Evolutionary conservation across 2,329 filamentous ascomycete species (phyloP), one percentile per base, ranked within the genome.

Genomic region (Neofusicoccum ribis): DNA sequence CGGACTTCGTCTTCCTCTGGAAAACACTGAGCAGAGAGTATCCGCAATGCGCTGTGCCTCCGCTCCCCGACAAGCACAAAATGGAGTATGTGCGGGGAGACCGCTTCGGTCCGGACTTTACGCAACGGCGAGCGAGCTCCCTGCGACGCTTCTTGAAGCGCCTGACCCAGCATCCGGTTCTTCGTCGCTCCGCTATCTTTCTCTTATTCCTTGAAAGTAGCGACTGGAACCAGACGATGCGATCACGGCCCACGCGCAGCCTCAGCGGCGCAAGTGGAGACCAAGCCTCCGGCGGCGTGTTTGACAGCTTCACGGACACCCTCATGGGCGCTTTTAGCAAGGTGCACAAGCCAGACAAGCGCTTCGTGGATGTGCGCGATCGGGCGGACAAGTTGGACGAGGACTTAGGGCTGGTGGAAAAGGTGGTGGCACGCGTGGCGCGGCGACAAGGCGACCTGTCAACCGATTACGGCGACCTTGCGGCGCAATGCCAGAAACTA

Each of bases 21-120:
- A 97, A 96, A 80, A 89, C 91, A 37, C 88, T 99, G 60, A 88
- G 85, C 68, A 89, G 89, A 75, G 93, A 97, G 77, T 98, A 92
- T 73, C 92, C 93, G 66, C 91, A 92, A 81, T 92, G 91, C 78
- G 95, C 95, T 54, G 92, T 99, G 3, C 95, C 95, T 36, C 95
- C 95, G 52, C 84, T 99, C 63, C 95, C 95, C 62, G 95, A 98
- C 80, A 99, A 98, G 84, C 94, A 98, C 83, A 96, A 96, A 80
- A 97, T 99, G 91, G 93, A 97, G 75, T 98, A 98, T 75, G 95
- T 98, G 60, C 91, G 93, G 41, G 95, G 95, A 71, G 94, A 98
- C 81, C 90, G 95, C 68, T 99, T 99, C 78, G 93, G 93, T 8
- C 80, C 89, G 58, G 95, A 98, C 79, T 99, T 99, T 77, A 99